A percentile compares a stretch with the other conserved stretches of the same genome.
These are phyloP conservation scores for Alternaria triticimaculans DNA, from an alignment of 2,329 filamentous ascomycete species.

Conservation along the genomic window DNA sequence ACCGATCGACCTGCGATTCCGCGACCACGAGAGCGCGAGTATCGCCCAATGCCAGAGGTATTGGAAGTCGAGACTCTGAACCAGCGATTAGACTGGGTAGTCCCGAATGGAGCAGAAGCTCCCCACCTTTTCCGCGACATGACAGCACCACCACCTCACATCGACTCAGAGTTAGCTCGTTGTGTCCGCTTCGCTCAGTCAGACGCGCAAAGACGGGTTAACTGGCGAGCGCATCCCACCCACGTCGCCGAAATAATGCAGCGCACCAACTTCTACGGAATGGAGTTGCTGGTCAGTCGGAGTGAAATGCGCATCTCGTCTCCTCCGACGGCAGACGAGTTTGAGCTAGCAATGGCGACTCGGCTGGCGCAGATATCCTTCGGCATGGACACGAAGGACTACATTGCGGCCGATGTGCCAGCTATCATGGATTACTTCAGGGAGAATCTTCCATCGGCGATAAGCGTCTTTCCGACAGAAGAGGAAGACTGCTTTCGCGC, in stretches of 20 bases:
- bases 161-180: not conserved
- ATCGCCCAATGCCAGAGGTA: not conserved
- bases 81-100: not conserved
- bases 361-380: not conserved
- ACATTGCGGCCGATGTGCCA: not conserved
- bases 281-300: not conserved
- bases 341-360: not conserved
- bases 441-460: not conserved
- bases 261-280: constrained; percentile 7
- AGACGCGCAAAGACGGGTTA: not conserved
- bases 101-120: not conserved
- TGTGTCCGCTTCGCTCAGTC: constrained; percentile 13
- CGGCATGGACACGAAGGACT: not conserved
- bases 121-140: not conserved
- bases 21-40: not conserved
- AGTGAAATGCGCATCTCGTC: not conserved
- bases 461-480: not conserved
- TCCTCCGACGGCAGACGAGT: not conserved
- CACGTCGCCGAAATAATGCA: constrained; percentile 7
- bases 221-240: constrained; percentile 3
- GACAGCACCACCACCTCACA: not conserved
- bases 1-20: not conserved
- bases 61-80: not conserved
- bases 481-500: not conserved
- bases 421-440: not conserved